Evolutionary conservation across 352 stramenopile genomes (phyloP).

Genomic region (Saprolegnia parasitica): DNA sequence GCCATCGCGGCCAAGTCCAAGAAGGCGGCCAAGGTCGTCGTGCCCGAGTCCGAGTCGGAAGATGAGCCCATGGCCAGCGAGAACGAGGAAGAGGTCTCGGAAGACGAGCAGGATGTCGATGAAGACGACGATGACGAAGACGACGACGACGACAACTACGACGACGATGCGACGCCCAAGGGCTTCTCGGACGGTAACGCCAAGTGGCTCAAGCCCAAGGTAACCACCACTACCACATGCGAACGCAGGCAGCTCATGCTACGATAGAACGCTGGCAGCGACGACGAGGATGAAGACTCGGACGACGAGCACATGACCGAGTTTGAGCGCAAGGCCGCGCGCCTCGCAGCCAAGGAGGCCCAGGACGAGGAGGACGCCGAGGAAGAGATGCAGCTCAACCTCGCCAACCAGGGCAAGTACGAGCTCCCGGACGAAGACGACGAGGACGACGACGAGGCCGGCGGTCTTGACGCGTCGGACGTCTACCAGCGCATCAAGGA

Average conservation of each 20-base stretch:
- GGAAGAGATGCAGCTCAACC: constrained; percentile 83
- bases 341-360: constrained; percentile 71
- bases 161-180: constrained; percentile 33
- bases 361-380: constrained; percentile 67
- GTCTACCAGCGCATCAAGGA: constrained; percentile 94
- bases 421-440: constrained; percentile 74
- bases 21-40: too few relatives aligned
- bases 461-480: constrained; percentile 68
- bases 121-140: constrained; percentile 50
- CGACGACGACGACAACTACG: constrained; percentile 41
- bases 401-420: constrained; percentile 78
- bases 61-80: constrained; percentile 23
- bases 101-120: constrained; percentile 44
- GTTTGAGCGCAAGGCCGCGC: constrained; percentile 81
- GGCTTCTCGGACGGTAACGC: constrained; percentile 84
- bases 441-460: constrained; percentile 48
- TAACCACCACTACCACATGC: constrained; percentile 32
- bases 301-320: constrained; percentile 73
- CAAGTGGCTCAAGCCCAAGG: constrained; percentile 81
- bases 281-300: constrained; percentile 44
- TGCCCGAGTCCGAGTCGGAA: too few relatives aligned
- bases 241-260: not conserved
- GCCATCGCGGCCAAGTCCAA: too few relatives aligned
- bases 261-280: constrained; percentile 41
- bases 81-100: constrained; percentile 40